Evolutionary conservation across 2,329 filamentous ascomycete genomes (phyloP).

Genomic region (Myriosclerotinia scirpicola): DNA sequence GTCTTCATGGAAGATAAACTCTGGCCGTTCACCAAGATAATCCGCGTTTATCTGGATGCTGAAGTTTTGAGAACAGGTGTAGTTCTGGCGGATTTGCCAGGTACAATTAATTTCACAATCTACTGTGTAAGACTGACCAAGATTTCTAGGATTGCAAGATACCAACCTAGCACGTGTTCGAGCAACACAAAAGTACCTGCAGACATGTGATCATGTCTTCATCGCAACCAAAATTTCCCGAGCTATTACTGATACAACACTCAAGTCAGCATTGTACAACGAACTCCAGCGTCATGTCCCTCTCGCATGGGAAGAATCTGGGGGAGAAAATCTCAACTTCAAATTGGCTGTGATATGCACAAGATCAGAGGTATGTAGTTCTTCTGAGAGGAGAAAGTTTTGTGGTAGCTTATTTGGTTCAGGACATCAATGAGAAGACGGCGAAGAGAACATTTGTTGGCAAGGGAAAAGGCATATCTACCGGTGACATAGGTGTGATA

Average conservation of each 20-base stretch:
- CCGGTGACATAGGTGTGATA: neutral
- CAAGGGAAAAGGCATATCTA: neutral
- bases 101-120: neutral
- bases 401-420: neutral
- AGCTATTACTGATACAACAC: neutral
- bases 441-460: neutral
- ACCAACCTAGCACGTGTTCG: conserved; percentile 43
- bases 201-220: conserved; percentile 42
- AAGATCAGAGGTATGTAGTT: neutral
- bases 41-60: conserved; percentile 12
- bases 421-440: neutral
- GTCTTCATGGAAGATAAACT: conserved; percentile 4
- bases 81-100: conserved; percentile 1
- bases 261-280: conserved; percentile 9
- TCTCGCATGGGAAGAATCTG: conserved; percentile 22
- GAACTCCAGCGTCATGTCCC: conserved; percentile 3
- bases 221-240: conserved; percentile 41
- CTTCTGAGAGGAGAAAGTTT: too few relatives aligned
- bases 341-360: conserved; percentile 13
- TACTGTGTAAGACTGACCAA: neutral
- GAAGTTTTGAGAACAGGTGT: conserved; percentile 13
- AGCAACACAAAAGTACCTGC: conserved; percentile 41
- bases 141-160: conserved; percentile 38
- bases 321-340: conserved; percentile 12
- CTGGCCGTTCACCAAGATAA: conserved; percentile 1